These are phyloP conservation scores for Polychytrium aggregatum DNA, from an alignment of 192 early-diverging fungal species.

Conservation along the genomic window DNA sequence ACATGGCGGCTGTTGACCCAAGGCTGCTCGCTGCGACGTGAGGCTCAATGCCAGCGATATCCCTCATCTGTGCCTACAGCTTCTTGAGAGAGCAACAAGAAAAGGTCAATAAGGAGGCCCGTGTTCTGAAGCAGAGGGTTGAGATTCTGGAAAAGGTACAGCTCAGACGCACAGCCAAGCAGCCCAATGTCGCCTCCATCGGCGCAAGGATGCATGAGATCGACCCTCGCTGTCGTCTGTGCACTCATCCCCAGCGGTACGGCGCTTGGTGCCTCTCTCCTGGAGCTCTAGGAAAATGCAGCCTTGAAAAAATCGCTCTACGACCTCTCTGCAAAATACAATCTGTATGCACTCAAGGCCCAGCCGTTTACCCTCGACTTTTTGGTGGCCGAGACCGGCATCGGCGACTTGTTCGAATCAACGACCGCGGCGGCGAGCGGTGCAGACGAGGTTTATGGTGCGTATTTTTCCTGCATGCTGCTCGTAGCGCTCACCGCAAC, in stretches of 20 bases:
- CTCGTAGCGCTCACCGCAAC: not conserved
- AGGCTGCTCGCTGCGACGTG: too few relatives aligned
- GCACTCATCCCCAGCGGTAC: not conserved
- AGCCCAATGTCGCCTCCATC: not conserved
- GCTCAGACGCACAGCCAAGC: not conserved
- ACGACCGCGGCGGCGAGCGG: not conserved
- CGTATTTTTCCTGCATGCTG: not conserved
- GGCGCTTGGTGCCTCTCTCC: not conserved
- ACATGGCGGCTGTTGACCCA: too few relatives aligned
- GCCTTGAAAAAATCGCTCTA: constrained; percentile 73
- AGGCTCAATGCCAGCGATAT: too few relatives aligned
- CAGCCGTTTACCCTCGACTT: constrained; percentile 31
- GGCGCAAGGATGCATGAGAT: too few relatives aligned
- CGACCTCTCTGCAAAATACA: constrained; percentile 64
- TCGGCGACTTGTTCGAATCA: not conserved
- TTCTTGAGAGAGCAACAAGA: too few relatives aligned
- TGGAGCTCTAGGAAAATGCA: constrained; percentile 71
- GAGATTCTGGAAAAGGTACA: constrained; percentile 34
- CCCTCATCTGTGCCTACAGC: too few relatives aligned
- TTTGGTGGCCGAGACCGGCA: too few relatives aligned
- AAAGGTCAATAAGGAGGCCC: constrained; percentile 51
- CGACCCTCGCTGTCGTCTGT: not conserved
- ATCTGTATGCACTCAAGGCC: constrained; percentile 21
- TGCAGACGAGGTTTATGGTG: not conserved
- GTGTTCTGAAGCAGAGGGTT: constrained; percentile 61